Evolutionary conservation across 2,329 filamentous ascomycete genomes (phyloP), one percentile per base, ranked within the genome.

Genomic region (Pseudonectria foliicola): DNA sequence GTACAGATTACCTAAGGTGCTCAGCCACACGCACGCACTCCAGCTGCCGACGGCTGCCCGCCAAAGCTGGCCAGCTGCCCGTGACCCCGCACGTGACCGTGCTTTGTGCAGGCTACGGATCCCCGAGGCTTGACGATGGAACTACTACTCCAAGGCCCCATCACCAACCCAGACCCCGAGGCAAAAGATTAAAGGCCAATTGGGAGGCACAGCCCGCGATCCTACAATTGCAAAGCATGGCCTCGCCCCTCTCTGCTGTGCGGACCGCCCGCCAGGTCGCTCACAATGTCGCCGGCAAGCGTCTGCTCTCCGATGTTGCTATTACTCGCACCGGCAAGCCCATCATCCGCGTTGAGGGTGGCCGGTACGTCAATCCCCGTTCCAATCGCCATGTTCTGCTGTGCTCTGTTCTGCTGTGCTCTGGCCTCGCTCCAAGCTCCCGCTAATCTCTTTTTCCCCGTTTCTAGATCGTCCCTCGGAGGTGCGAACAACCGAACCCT

Each of bases 281-380:
- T 47, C 63, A 62, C 55, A 65, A 64, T 53, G 54, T 68, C 48
- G 54, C 67, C 52, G 66, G 70, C 54, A 68, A 67, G 55, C 70
- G 72, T 60, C 62, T 63, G 44, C 55, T 82, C 49, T 85, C 87
- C 60, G 92, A 98, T 70, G 76, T 98, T 57, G 73, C 85, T 55
- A 95, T 98, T 58, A 94, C 90, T 43, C 77, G 92, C 55, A 98
- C 92, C 39, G 92, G 92, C 63, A 95, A 95, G 73, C 90, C 92
- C 43, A 89, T 96, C 54, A 69, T 96, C 57, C 83, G 88, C 56
- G 72, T 83, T 38, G 80, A 89, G 58, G 90, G 90, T 67, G 92
- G 92, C 71, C 82, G 90, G 85, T 93, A 66, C 66, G 78, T 61
- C 31, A 21, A 28, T 16, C 18, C 11, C 15, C 4, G n/a, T 37